Evolutionary conservation across 2,329 filamentous ascomycete species (phyloP).

Genomic region (Pseudogymnoascus sp.): DNA sequence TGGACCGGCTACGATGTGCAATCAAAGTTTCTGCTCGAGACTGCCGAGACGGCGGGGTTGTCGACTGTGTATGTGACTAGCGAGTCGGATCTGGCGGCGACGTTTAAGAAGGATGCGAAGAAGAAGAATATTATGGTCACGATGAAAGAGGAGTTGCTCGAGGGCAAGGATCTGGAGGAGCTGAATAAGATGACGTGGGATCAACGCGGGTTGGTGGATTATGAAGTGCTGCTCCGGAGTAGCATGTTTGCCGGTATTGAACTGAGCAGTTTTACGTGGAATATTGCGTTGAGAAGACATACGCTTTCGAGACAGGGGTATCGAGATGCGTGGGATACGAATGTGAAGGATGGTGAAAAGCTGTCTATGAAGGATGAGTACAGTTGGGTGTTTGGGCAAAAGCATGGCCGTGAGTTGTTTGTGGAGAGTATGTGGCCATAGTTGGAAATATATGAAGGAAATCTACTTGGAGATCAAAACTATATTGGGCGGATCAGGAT

Average conservation of each 20-base stretch:
- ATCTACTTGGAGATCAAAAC: no score
- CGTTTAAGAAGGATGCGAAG: constrained; percentile 32
- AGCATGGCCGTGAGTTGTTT: not conserved
- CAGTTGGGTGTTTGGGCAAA: not conserved
- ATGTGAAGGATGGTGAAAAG: not conserved
- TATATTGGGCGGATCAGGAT: no score
- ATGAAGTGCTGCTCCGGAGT: constrained; percentile 38
- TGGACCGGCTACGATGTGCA: constrained; percentile 32
- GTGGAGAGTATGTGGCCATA: not conserved
- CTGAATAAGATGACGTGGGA: constrained; percentile 35
- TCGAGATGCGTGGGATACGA: not conserved
- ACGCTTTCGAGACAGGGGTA: constrained; percentile 13
- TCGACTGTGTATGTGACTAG: constrained; percentile 36
- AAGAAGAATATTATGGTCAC: constrained; percentile 32
- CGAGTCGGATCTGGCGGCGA: constrained; percentile 31
- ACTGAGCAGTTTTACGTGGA: constrained; percentile 40
- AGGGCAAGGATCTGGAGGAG: constrained; percentile 25
- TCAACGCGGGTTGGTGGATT: constrained; percentile 41
- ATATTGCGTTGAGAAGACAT: constrained; percentile 35
- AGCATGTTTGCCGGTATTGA: constrained; percentile 35
- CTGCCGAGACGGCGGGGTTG: constrained; percentile 25
- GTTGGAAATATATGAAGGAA: no score
- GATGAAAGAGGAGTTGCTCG: constrained; percentile 38
- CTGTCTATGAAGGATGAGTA: not conserved
- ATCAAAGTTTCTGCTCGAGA: constrained; percentile 28